Conservation (phyloP, 768 basidiomycete species). For the Mycena amicta region DNA sequence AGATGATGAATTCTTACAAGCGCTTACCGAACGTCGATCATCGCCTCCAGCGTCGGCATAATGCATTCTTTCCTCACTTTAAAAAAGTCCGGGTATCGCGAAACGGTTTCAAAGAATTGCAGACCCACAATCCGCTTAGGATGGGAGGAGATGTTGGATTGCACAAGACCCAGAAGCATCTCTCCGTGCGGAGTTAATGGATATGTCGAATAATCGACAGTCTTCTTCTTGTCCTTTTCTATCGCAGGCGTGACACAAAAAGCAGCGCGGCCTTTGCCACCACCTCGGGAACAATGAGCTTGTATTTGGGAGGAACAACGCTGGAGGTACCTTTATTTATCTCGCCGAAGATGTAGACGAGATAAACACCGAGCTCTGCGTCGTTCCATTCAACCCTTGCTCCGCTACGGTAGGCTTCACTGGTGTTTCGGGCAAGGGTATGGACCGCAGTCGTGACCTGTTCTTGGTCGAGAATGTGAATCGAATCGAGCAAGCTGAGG, state of each 20-base stretch:
- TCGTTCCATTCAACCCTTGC: constrained; percentile 83
- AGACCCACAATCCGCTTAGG: constrained; percentile 83
- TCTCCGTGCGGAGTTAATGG: constrained; percentile 90
- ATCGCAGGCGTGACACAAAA: constrained; percentile 80
- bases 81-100: constrained; percentile 97
- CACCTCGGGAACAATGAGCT: constrained; percentile 46
- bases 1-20: neutral
- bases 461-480: constrained; percentile 81
- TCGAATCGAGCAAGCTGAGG: constrained; percentile 82
- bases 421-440: constrained; percentile 70
- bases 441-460: constrained; percentile 81
- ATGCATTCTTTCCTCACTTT: constrained; percentile 89
- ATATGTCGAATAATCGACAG: constrained; percentile 73
- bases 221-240: constrained; percentile 68
- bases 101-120: constrained; percentile 90
- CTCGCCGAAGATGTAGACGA: constrained; percentile 93
- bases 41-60: constrained; percentile 82
- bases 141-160: constrained; percentile 79
- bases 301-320: too few species aligned
- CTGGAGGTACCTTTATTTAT: constrained; percentile 87
- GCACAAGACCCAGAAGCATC: constrained; percentile 81
- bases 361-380: constrained; percentile 89
- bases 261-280: constrained; percentile 79
- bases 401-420: constrained; percentile 69
- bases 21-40: constrained; percentile 79